These are phyloP conservation scores for Phyllosticta ampelicida DNA, from an alignment of 2,329 filamentous ascomycete species.

Conservation along the genomic window DNA sequence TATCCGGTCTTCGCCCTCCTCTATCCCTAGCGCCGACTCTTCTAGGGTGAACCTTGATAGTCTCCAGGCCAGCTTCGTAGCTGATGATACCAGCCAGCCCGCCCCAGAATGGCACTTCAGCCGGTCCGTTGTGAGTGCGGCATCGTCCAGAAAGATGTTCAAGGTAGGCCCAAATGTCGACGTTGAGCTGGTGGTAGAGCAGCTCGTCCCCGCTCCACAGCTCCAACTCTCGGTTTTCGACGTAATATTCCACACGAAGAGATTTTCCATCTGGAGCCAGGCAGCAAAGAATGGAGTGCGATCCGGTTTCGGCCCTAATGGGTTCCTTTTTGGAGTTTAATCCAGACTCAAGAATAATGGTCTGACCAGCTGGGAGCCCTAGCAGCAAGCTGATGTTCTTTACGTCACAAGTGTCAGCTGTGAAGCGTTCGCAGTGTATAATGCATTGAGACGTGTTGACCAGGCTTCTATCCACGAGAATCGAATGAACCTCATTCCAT, in stretches of 20 bases:
- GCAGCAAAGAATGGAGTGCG: conserved; percentile 65
- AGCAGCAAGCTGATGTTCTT: conserved; percentile 22
- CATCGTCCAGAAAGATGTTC: conserved; percentile 25
- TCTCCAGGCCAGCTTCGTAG: conserved; percentile 68
- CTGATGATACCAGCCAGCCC: conserved; percentile 77
- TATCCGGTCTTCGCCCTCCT: conserved; percentile 47
- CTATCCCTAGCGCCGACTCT: background rate
- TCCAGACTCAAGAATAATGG: conserved; percentile 39
- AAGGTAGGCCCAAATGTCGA: conserved; percentile 31
- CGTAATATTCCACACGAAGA: conserved; percentile 26
- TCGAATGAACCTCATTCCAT: background rate
- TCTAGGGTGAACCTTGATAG: conserved; percentile 37
- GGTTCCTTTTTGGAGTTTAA: conserved; percentile 18
- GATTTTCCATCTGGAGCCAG: conserved; percentile 43
- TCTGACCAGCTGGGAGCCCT: conserved; percentile 23
- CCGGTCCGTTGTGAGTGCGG: conserved; percentile 20
- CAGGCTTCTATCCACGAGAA: background rate
- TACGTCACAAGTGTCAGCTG: background rate
- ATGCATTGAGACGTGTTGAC: background rate
- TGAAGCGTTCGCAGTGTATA: background rate
- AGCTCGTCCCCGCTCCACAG: conserved; percentile 20
- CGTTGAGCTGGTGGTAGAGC: conserved; percentile 18
- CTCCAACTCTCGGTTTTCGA: conserved; percentile 18
- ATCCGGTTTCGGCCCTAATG: conserved; percentile 41
- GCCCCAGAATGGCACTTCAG: conserved; percentile 55